Base-by-base conservation (phyloP, 306 rosid genomes). In the Vigna radiata region DNA sequence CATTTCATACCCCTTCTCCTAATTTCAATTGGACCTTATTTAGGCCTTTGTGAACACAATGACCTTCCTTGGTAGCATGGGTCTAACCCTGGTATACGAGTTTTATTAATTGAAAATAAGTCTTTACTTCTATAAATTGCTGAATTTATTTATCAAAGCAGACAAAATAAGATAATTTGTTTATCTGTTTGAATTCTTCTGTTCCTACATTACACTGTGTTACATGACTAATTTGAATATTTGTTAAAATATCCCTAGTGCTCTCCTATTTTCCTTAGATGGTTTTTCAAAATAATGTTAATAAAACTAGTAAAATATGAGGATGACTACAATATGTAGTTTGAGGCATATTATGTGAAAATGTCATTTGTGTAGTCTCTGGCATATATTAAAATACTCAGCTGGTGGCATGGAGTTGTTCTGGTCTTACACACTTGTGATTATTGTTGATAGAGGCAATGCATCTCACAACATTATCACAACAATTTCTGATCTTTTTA, bases 61-160 rank as follows among this genome's bases (percentile, higher is more conserved):
- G 48, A 46, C 41, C 10, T 53, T 68, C 65, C 76, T 37, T 55
- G 27, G 27, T 16, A 19, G 53, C 65, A 39, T n/a, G 16, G 67
- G 7, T 50, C 27, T 11, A 50, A 64, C 70, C 7, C n/a, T 4
- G 16, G 29, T 21, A 63, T 70, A 9, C 1, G 66, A 73, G 41
- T 19, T 73, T 72, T 33, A 33, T 36, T 78, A n/a, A n/a, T 31
- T 36, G 62, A 83, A 47, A 72, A 63, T 64, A 43, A 12, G 43
- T 65, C 62, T 65, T 55, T 37, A 25, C 60, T 39, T 27, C 25
- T 33, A 29, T 14, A 80, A 13, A 46, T 31, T 49, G 27, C 55
- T 47, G 63, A 74, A 18, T 21, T 36, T 50, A 33, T 62, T 23
- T 48, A 54, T 46, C 36, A 55, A 37, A 68, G 39, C 52, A 59